Conservation (phyloP, 805 yeast species). For the Teunomyces atbi region DNA sequence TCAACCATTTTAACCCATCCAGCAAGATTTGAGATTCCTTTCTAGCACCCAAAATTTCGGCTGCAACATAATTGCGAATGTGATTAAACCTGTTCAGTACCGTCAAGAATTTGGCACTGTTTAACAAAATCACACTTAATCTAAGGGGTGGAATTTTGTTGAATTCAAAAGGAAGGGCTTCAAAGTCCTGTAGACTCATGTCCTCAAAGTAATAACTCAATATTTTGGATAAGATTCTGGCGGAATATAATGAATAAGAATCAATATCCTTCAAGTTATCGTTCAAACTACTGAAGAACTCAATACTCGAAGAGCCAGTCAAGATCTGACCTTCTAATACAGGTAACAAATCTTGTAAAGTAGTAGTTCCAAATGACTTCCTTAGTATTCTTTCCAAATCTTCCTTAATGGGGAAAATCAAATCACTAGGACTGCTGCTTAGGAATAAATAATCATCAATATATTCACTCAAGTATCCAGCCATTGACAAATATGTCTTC, state of each 20-base stretch:
- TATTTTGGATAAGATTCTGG: conserved; percentile 10
- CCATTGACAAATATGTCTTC: conserved; percentile 6
- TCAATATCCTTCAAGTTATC: not conserved
- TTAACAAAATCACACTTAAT: conserved; percentile 25
- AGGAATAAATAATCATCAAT: conserved; percentile 20
- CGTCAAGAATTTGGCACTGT: conserved; percentile 38
- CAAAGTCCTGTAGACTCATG: conserved; percentile 15
- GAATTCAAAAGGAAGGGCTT: conserved; percentile 24
- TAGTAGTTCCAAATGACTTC: not conserved
- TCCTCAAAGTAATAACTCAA: conserved; percentile 12
- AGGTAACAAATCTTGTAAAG: not conserved
- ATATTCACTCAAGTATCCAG: conserved; percentile 17
- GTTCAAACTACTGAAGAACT: not conserved
- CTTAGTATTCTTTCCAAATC: not conserved
- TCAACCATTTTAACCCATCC: conserved; percentile 46
- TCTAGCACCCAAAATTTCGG: conserved; percentile 61
- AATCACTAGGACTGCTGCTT: conserved; percentile 4
- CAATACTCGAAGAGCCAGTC: not conserved
- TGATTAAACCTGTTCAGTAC: conserved; percentile 43
- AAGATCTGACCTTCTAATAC: not conserved
- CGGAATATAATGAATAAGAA: conserved; percentile 7
- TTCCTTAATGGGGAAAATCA: conserved; percentile 4
- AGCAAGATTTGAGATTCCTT: conserved; percentile 36
- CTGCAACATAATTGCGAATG: conserved; percentile 57
- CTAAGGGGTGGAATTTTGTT: conserved; percentile 31